phyloP scores from a whole-genome alignment of 495 filamentous ascomycete genomes.

The Bombardia bombarda region DNA sequence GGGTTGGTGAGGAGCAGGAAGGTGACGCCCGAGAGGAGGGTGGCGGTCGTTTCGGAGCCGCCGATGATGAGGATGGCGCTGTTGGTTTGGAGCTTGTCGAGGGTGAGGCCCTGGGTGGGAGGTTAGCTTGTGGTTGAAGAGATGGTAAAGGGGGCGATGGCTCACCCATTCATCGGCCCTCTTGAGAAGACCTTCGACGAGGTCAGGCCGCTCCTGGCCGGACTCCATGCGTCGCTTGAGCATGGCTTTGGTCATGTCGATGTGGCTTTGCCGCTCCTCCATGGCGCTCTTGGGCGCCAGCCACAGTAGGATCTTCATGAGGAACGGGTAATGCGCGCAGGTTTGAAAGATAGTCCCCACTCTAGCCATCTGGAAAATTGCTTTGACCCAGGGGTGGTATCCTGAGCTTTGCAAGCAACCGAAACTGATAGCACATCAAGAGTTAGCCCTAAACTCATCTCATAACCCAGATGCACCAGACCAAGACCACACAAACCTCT shows the following conservation, averaged over 20 bases:
- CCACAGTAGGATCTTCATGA: conserved; percentile 19
- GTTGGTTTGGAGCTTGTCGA: conserved; percentile 33
- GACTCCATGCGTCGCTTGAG: conserved; percentile 33
- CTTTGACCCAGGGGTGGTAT: conserved; percentile 48
- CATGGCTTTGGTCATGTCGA: conserved; percentile 28
- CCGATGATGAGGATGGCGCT: conserved; percentile 39
- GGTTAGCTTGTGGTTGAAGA: not conserved
- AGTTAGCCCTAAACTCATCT: too few species aligned
- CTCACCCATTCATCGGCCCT: conserved; percentile 37
- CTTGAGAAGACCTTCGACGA: conserved; percentile 43
- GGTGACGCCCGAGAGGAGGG: conserved; percentile 41
- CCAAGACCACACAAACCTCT: conserved; percentile 24
- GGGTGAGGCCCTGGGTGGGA: conserved; percentile 23
- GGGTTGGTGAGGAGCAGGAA: conserved; percentile 46
- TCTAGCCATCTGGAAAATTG: conserved; percentile 35
- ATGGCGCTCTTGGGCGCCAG: conserved; percentile 15
- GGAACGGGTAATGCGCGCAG: conserved; percentile 18
- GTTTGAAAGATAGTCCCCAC: conserved; percentile 29
- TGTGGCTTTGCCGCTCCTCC: conserved; percentile 28
- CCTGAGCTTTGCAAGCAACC: conserved; percentile 39
- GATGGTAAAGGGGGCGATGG: not conserved
- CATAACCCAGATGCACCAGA: too few species aligned
- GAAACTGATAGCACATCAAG: conserved; percentile 37
- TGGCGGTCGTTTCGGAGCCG: conserved; percentile 56
- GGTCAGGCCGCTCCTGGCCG: conserved; percentile 32